Evolutionary conservation across 306 rosid species (phyloP), one percentile per base, ranked within the genome.

Genomic region (Mimosa pudica): DNA sequence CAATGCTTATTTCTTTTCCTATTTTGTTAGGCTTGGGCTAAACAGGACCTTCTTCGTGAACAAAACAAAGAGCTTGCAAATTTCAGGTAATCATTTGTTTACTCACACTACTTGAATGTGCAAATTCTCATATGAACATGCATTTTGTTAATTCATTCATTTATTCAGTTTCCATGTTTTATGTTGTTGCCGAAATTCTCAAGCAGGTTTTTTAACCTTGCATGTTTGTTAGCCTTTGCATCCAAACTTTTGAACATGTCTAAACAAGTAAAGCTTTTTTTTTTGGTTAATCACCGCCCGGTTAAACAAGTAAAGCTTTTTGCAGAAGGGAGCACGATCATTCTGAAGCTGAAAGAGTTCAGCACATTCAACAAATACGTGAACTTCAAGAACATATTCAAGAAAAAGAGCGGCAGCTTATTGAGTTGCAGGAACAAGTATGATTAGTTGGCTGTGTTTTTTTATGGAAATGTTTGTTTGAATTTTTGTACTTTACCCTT

Each of bases 301-400:
- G n/a, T n/a, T 70, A 42, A 69, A 48, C 10, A 24, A 58, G 51
- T 76, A 54, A 54, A 49, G 73, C 61, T 17, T 83, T 83, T 82
- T 87, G 82, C 90, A 96, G 99, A 88, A 93, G 92, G 88, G 99
- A 96, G 88, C 93, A 88, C 20, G 98, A 93, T 82, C 98, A 96
- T 83, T 87, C 94, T 17, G 99, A 96, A 82, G 99, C 91, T 81
- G 98, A 96, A 88, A 96, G 97, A 86, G 87, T 97, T 71, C 98
- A 96, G 72, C 97, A 93, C 78, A 79, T 96, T 52, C 87, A 96
- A 82, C 97, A 96, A 85, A 76, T 93, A 74, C 96, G 88, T 58
- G 99, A 96, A 47, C 88, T 91, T 74, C 99, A 96, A 86, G 98
- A 93, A 51, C 99, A 90, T 82, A 55, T 96, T 81, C 99, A 90